A percentile compares a stretch with the other conserved stretches of the same genome.
These are phyloP conservation scores for Beauveria scarabaeidicola DNA, from an alignment of 2,329 filamentous ascomycete genomes.

Conservation along the genomic window DNA sequence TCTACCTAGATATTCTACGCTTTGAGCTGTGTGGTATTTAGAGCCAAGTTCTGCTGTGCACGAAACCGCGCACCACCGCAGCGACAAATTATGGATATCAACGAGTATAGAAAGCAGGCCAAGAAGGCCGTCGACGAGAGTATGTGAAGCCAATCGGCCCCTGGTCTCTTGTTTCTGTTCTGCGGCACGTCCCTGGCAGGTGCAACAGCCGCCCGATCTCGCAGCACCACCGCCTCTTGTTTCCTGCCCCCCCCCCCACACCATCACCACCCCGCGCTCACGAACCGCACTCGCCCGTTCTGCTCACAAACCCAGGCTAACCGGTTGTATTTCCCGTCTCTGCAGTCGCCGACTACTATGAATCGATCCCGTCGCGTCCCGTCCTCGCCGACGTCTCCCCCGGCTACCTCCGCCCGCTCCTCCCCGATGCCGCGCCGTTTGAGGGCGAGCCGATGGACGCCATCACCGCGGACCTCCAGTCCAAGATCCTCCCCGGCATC, in stretches of 20 bases:
- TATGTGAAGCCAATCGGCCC: slow-evolving; percentile 32
- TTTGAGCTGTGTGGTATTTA: neutral
- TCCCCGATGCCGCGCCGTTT: slow-evolving; percentile 58
- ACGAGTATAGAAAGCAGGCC: slow-evolving; percentile 70
- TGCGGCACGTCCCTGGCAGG: neutral
- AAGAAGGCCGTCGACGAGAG: slow-evolving; percentile 76
- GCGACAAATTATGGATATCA: slow-evolving; percentile 57
- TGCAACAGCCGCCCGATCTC: too few species aligned
- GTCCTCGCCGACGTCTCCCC: slow-evolving; percentile 74
- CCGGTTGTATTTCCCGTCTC: too few species aligned
- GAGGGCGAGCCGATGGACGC: slow-evolving; percentile 64
- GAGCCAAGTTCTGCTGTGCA: neutral
- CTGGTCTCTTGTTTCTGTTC: slow-evolving; percentile 5
- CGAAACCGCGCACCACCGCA: neutral
- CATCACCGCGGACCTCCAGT: slow-evolving; percentile 76
- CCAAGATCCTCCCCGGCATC: slow-evolving; percentile 81
- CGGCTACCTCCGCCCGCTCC: slow-evolving; percentile 73
- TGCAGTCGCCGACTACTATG: slow-evolving; percentile 75
- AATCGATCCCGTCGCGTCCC: slow-evolving; percentile 58
- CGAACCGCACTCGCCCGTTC: neutral
- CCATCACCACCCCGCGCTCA: slow-evolving; percentile 1
- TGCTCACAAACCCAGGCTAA: neutral
- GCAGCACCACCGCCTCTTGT: neutral
- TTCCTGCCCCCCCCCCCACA: slow-evolving; percentile 2
- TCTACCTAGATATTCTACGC: neutral